phyloP scores from a whole-genome alignment of 139 green algal species.

The Chlorella sp. region DNA sequence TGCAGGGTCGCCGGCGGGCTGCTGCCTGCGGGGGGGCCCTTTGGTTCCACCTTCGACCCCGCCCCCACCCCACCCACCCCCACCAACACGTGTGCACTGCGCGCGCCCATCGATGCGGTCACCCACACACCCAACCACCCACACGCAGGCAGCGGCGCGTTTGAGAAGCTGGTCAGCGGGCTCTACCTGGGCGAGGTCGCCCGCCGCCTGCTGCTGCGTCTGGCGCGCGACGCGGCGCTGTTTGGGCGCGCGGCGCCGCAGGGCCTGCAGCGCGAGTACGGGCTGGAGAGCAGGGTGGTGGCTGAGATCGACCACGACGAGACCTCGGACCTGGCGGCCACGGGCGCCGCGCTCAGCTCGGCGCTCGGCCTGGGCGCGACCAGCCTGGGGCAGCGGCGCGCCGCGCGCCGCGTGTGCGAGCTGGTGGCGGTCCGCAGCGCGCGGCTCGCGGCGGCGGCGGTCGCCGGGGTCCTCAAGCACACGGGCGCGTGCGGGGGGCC shows the following conservation, averaged over 20 bases:
- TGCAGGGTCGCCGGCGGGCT: not conserved
- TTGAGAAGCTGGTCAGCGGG: constrained; percentile 92
- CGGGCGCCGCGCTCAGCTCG: constrained; percentile 25
- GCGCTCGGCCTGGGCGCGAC: constrained; percentile 10
- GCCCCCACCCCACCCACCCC: not conserved
- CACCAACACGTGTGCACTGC: not conserved
- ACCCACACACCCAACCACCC: not conserved
- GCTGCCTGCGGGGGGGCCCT: not conserved
- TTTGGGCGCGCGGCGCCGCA: constrained; percentile 47
- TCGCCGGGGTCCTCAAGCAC: constrained; percentile 62
- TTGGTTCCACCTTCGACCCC: not conserved
- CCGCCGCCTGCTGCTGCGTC: constrained; percentile 68
- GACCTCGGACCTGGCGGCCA: constrained; percentile 6
- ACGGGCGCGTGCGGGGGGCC: constrained; percentile 27
- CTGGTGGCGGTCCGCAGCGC: constrained; percentile 67
- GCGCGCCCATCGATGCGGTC: not conserved
- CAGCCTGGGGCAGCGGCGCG: constrained; percentile 6
- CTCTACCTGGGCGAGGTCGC: constrained; percentile 90
- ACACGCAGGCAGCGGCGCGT: constrained; percentile 60
- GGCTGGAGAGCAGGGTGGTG: constrained; percentile 49
- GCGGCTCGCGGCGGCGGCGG: constrained; percentile 54
- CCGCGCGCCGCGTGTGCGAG: constrained; percentile 47
- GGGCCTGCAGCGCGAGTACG: constrained; percentile 5
- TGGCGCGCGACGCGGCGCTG: constrained; percentile 45
- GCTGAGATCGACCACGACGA: constrained; percentile 55